A percentile compares a stretch with the other conserved stretches of the same genome.
phyloP scores from a whole-genome alignment of 495 filamentous ascomycete species.

The Chaetomidium leptoderma region DNA sequence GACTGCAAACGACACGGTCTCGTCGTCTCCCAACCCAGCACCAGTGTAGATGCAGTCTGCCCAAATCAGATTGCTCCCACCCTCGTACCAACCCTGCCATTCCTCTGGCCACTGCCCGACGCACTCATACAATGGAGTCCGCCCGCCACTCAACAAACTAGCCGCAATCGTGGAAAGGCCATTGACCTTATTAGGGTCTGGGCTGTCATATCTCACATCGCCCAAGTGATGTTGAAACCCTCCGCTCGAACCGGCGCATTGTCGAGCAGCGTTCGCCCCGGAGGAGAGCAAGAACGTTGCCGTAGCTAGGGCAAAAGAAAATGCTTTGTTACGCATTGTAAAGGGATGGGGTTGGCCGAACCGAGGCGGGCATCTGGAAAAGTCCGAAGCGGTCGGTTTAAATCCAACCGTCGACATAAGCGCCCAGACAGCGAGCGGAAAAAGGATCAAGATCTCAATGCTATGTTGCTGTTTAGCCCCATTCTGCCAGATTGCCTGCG shows the following conservation, averaged over 20 bases:
- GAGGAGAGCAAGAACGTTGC: background rate
- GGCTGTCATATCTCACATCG: conserved; percentile 36
- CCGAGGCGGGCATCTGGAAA: background rate
- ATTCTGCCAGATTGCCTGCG: conserved; percentile 6
- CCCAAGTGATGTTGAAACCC: conserved; percentile 32
- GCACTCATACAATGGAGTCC: conserved; percentile 37
- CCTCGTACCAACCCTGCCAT: conserved; percentile 37
- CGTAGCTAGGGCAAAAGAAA: background rate
- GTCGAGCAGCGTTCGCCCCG: background rate
- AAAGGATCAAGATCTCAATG: background rate
- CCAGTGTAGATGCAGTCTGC: conserved; percentile 43
- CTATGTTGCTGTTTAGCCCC: conserved; percentile 3
- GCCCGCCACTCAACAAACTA: conserved; percentile 26
- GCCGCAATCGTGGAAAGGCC: conserved; percentile 33
- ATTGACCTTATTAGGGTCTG: conserved; percentile 29
- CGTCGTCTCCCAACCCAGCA: conserved; percentile 32
- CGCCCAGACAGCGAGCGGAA: no score
- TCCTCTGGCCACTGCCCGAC: conserved; percentile 38
- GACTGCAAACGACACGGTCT: conserved; percentile 35
- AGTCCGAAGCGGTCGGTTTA: background rate
- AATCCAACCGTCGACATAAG: background rate
- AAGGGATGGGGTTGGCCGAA: background rate
- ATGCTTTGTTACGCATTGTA: background rate
- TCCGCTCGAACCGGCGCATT: background rate
- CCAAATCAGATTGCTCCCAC: conserved; percentile 36